Evolutionary conservation across 306 rosid genomes (phyloP).

Genomic region (Quercus gilva): DNA sequence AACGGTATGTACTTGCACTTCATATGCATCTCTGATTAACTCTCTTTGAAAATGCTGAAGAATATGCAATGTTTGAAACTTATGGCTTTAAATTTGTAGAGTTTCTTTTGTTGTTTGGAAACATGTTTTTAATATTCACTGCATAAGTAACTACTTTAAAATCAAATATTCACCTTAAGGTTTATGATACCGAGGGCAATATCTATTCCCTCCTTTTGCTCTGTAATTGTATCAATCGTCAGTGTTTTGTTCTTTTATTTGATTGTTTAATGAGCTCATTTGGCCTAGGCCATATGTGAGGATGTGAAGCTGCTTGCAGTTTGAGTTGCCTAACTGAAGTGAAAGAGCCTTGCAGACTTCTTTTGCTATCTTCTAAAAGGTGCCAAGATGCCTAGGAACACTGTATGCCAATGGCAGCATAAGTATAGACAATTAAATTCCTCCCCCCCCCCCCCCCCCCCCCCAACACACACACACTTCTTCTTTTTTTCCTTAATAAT

Average conservation of each 20-base stretch:
- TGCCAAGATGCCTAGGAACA: neutral
- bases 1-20: conserved; percentile 48
- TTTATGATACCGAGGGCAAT: neutral
- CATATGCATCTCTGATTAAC: neutral
- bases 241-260: neutral
- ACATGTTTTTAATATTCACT: neutral
- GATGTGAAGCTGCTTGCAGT: neutral
- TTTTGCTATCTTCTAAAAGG: neutral
- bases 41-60: neutral
- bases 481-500: neutral
- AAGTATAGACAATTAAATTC: neutral
- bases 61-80: neutral
- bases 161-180: neutral
- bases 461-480: no score
- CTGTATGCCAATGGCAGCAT: neutral
- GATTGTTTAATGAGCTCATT: neutral
- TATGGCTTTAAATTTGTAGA: neutral
- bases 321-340: neutral
- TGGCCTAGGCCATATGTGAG: neutral
- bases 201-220: neutral
- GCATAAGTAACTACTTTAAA: neutral
- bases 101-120: neutral
- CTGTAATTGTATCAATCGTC: neutral
- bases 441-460: no score
- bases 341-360: neutral